Evolutionary conservation across 768 basidiomycete genomes (phyloP).

Genomic region (Holtermannia corniformis): DNA sequence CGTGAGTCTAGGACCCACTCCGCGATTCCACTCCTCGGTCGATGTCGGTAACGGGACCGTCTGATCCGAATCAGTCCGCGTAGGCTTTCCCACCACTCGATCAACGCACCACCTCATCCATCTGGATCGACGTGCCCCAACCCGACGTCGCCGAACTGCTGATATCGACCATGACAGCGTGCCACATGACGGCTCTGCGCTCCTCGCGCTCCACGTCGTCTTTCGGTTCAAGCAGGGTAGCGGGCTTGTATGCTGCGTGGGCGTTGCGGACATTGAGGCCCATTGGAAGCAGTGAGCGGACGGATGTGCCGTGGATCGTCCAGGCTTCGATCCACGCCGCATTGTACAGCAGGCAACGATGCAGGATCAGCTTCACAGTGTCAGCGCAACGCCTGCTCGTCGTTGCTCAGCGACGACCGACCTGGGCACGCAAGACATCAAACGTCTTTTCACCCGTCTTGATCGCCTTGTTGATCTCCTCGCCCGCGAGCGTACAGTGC

Average conservation of each 20-base stretch:
- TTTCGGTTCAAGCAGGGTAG: constrained; percentile 30
- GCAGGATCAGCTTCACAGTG: not conserved
- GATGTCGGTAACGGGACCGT: constrained; percentile 27
- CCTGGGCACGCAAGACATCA: constrained; percentile 34
- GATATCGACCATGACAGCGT: constrained; percentile 36
- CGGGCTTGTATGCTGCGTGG: constrained; percentile 2
- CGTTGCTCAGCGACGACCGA: constrained; percentile 1
- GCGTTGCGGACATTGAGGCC: constrained; percentile 31
- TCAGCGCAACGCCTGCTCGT: no score
- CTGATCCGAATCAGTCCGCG: constrained; percentile 8
- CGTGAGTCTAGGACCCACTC: constrained; percentile 8
- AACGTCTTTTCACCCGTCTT: constrained; percentile 33
- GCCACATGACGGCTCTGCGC: constrained; percentile 33
- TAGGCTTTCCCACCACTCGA: not conserved
- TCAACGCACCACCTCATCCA: constrained; percentile 34
- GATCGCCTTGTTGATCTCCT: constrained; percentile 25
- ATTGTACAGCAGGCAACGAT: not conserved
- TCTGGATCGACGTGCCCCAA: constrained; percentile 32
- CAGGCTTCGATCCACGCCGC: not conserved
- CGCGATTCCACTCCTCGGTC: constrained; percentile 18
- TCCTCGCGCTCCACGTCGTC: constrained; percentile 39
- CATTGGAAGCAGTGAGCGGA: constrained; percentile 11
- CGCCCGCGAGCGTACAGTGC: constrained; percentile 25
- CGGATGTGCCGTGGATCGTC: not conserved
- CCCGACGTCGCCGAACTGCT: constrained; percentile 23